Conservation (phyloP, 2,329 filamentous ascomycete species). For the Phyllosticta citribraziliensis region DNA sequence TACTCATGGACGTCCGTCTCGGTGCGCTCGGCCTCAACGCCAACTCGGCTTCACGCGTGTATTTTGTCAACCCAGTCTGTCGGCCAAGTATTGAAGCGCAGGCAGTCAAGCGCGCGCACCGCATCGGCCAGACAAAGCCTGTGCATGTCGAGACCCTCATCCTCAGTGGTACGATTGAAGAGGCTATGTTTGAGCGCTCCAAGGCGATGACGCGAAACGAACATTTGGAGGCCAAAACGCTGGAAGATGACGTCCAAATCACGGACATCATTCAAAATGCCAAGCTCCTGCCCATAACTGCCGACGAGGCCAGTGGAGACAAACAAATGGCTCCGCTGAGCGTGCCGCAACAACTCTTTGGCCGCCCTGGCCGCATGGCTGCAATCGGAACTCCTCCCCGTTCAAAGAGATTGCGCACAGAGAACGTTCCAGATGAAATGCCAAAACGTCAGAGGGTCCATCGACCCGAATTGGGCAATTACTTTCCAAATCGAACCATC, state of each 20-base stretch:
- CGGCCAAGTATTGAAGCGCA: constrained; percentile 79
- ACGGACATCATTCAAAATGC: constrained; percentile 50
- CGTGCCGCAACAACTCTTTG: constrained; percentile 37
- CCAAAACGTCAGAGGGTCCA: not conserved
- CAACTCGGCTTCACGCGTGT: constrained; percentile 71
- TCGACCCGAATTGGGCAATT: not conserved
- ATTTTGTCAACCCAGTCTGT: constrained; percentile 82
- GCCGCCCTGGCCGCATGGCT: constrained; percentile 18
- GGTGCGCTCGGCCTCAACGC: constrained; percentile 85
- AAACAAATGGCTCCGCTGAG: constrained; percentile 34
- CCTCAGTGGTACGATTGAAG: constrained; percentile 69
- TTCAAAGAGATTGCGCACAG: not conserved
- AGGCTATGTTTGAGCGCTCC: constrained; percentile 66
- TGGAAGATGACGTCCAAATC: constrained; percentile 51
- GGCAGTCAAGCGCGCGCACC: constrained; percentile 79
- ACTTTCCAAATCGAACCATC: too few species aligned
- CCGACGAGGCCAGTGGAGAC: constrained; percentile 20
- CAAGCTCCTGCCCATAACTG: constrained; percentile 35
- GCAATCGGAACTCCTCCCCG: not conserved
- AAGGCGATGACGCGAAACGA: constrained; percentile 61
- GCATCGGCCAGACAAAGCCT: constrained; percentile 70
- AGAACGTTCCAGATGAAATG: not conserved
- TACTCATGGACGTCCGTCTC: constrained; percentile 85
- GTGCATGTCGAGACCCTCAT: constrained; percentile 84
- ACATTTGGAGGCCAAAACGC: constrained; percentile 44